Conservation (phyloP, 306 rosid genomes). For the Canavalia ensiformis region DNA sequence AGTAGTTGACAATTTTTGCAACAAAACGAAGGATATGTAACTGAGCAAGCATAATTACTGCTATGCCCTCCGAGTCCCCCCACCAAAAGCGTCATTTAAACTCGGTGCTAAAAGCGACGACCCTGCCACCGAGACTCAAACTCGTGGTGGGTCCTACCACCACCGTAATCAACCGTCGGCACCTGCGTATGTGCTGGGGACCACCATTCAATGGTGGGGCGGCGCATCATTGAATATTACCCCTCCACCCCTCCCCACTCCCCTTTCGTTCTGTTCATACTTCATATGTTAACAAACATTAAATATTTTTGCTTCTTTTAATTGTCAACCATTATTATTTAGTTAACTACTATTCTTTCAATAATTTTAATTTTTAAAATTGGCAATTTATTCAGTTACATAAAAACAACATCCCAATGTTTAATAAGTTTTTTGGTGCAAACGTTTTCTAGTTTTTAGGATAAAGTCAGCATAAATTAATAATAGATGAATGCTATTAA, state of each 20-base stretch:
- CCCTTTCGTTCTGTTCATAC: too few relatives aligned
- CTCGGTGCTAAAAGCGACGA: background rate
- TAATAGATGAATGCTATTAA: too few relatives aligned
- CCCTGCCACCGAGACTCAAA: background rate
- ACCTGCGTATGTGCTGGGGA: slow-evolving; percentile 35
- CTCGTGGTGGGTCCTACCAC: slow-evolving; percentile 29
- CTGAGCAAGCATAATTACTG: background rate
- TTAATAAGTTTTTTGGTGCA: background rate
- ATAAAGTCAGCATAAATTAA: background rate
- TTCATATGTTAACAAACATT: too few relatives aligned
- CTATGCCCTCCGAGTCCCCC: background rate
- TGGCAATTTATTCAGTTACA: too few relatives aligned
- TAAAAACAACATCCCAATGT: background rate
- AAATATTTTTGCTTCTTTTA: too few relatives aligned
- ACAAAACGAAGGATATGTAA: too few relatives aligned
- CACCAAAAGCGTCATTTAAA: slow-evolving; percentile 7
- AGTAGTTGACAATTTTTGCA: background rate
- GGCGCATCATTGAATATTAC: slow-evolving; percentile 15
- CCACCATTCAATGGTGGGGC: slow-evolving; percentile 39
- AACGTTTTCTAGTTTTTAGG: background rate
- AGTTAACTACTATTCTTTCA: too few relatives aligned
- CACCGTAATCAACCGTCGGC: slow-evolving; percentile 32
- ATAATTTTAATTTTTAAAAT: too few relatives aligned
- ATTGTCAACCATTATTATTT: too few relatives aligned
- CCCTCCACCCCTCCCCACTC: background rate